Percentiles rank a stretch among this genome's conserved stretches.
These are phyloP conservation scores for Cladosporium sphaerospermum DNA, from an alignment of 2,329 filamentous ascomycete species.

Conservation along the genomic window DNA sequence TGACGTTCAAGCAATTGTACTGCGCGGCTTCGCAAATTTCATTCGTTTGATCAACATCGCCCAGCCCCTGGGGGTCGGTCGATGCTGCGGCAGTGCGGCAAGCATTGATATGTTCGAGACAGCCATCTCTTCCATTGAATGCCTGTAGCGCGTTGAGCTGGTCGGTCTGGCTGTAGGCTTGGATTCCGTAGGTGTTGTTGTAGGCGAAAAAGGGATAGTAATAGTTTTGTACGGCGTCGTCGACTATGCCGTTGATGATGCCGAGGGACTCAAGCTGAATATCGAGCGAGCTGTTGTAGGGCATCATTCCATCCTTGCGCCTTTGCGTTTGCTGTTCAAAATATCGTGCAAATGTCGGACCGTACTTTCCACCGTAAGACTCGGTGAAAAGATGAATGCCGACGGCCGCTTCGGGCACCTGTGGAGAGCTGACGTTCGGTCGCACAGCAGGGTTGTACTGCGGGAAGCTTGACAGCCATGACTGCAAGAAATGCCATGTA, in stretches of 20 bases:
- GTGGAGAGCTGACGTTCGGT: slow-evolving; percentile 48
- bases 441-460: slow-evolving; percentile 37
- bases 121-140: slow-evolving; percentile 37
- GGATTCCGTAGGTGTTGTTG: slow-evolving; percentile 61
- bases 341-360: slow-evolving; percentile 54
- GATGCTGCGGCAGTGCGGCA: slow-evolving; percentile 29
- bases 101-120: slow-evolving; percentile 23
- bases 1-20: slow-evolving; percentile 21
- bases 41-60: slow-evolving; percentile 30
- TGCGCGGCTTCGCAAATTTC: slow-evolving; percentile 19
- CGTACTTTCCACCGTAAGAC: slow-evolving; percentile 56
- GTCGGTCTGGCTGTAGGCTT: slow-evolving; percentile 49
- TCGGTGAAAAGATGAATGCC: slow-evolving; percentile 56
- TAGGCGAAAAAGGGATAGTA: slow-evolving; percentile 53
- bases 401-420: slow-evolving; percentile 16
- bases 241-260: slow-evolving; percentile 66
- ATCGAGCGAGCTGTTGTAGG: slow-evolving; percentile 48
- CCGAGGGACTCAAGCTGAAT: slow-evolving; percentile 59
- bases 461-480: slow-evolving; percentile 42
- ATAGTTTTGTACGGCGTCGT: slow-evolving; percentile 55
- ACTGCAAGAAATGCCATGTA: slow-evolving; percentile 61
- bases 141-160: slow-evolving; percentile 40
- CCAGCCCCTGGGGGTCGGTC: slow-evolving; percentile 31
- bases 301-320: slow-evolving; percentile 45
- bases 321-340: slow-evolving; percentile 57